These are phyloP conservation scores for Daedalea quercina DNA, from an alignment of 768 basidiomycete species.

Conservation along the genomic window DNA sequence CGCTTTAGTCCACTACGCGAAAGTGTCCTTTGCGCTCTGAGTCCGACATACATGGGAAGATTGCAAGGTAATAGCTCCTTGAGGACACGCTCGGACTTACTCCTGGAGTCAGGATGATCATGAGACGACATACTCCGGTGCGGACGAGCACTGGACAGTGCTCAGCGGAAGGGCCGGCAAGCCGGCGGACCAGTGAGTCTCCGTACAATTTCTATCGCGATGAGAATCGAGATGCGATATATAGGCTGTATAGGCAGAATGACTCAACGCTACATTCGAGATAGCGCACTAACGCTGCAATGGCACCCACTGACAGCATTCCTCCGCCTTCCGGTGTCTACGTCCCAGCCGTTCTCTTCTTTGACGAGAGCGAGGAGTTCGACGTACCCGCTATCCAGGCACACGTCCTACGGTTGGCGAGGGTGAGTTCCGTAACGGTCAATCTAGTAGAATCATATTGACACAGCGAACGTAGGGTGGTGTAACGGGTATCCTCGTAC, in stretches of 20 bases:
- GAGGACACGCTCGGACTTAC: not conserved
- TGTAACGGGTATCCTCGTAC: slow-evolving; percentile 64
- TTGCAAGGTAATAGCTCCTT: not conserved
- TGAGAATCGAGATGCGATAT: slow-evolving; percentile 4
- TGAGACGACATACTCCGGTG: not conserved
- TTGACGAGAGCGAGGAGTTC: slow-evolving; percentile 61
- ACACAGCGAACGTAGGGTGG: slow-evolving; percentile 43
- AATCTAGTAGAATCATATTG: not conserved
- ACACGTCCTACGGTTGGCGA: slow-evolving; percentile 68
- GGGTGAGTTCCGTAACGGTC: slow-evolving; percentile 31
- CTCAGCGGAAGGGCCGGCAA: slow-evolving; percentile 1
- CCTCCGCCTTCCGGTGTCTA: slow-evolving; percentile 67
- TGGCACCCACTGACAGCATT: slow-evolving; percentile 9
- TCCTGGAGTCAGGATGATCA: not conserved
- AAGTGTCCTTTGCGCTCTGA: no score
- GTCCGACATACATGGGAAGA: not conserved
- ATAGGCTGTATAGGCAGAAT: not conserved
- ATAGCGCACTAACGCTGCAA: not conserved
- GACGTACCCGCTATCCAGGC: slow-evolving; percentile 60
- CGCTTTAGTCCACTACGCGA: no score
- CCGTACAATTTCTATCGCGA: slow-evolving; percentile 7
- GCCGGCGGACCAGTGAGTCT: slow-evolving; percentile 1
- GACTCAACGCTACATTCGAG: not conserved
- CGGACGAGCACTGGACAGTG: not conserved
- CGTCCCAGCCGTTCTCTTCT: slow-evolving; percentile 74